A percentile compares a stretch with the other conserved stretches of the same genome.
phyloP scores from a whole-genome alignment of 441 rosid genomes.

The Theobroma grandiflorum region DNA sequence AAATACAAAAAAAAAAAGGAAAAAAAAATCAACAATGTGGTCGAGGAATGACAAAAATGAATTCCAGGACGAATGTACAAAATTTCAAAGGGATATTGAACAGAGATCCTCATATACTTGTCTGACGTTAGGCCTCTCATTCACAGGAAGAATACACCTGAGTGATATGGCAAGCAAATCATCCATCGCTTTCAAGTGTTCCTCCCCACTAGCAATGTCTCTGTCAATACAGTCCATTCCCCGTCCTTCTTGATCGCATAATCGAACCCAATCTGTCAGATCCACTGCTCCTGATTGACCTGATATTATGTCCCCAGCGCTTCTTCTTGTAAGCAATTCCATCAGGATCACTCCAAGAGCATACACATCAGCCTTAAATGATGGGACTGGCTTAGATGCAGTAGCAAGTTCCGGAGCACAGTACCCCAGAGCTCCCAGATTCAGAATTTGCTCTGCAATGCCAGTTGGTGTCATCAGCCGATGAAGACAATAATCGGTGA shows the following conservation, averaged over 20 bases:
- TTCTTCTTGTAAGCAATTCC: slow-evolving; percentile 88
- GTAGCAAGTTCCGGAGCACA: slow-evolving; percentile 83
- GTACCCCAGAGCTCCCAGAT: slow-evolving; percentile 93
- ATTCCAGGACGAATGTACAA: slow-evolving; percentile 82
- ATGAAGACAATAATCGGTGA: slow-evolving; percentile 85
- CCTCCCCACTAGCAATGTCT: slow-evolving; percentile 87
- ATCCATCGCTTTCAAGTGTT: slow-evolving; percentile 82
- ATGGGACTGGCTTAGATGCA: slow-evolving; percentile 68
- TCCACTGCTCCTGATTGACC: slow-evolving; percentile 97
- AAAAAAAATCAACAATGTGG: slow-evolving; percentile 43
- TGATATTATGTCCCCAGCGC: slow-evolving; percentile 94
- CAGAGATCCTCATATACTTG: slow-evolving; percentile 74
- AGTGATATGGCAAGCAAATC: slow-evolving; percentile 86
- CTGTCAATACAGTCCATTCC: slow-evolving; percentile 94
- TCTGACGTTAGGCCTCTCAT: slow-evolving; percentile 94
- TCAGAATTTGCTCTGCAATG: slow-evolving; percentile 82
- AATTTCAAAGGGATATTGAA: slow-evolving; percentile 75
- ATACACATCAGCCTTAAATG: slow-evolving; percentile 84
- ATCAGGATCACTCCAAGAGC: slow-evolving; percentile 91
- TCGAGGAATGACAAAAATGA: slow-evolving; percentile 55
- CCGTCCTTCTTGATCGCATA: slow-evolving; percentile 89
- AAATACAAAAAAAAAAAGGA: background rate
- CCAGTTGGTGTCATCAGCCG: slow-evolving; percentile 89
- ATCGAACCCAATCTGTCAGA: slow-evolving; percentile 85
- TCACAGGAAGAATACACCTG: slow-evolving; percentile 82